These are phyloP conservation scores for Casuarina equisetifolia DNA, from an alignment of 306 rosid genomes.

Conservation along the genomic window DNA sequence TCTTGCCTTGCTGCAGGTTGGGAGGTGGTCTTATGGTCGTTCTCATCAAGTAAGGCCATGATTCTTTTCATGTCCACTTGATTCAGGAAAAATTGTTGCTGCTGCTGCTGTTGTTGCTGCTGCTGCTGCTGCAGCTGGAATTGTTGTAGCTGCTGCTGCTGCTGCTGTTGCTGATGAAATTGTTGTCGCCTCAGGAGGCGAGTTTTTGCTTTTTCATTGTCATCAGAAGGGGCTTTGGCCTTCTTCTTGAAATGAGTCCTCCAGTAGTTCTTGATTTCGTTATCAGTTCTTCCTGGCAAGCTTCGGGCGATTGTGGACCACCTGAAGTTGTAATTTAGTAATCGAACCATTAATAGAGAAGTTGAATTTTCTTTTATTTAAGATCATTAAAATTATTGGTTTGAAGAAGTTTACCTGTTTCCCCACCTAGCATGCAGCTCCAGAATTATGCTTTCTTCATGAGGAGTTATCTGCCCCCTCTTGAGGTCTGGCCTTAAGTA, in stretches of 20 bases:
- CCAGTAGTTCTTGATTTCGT: constrained; percentile 93
- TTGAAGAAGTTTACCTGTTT: constrained; percentile 61
- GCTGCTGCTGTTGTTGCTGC: constrained; percentile 28
- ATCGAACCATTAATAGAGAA: background rate
- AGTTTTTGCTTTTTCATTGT: constrained; percentile 52
- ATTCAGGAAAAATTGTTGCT: constrained; percentile 41
- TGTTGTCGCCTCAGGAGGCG: constrained; percentile 61
- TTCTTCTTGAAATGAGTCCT: constrained; percentile 91
- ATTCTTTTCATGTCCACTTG: constrained; percentile 56
- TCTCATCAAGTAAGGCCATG: constrained; percentile 62
- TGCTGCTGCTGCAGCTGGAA: constrained; percentile 35
- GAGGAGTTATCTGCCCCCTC: constrained; percentile 93
- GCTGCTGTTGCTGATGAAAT: constrained; percentile 45
- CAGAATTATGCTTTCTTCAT: constrained; percentile 79
- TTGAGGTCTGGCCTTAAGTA: constrained; percentile 92
- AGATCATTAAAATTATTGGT: background rate
- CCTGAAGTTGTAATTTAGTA: constrained; percentile 30
- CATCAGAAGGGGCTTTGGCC: constrained; percentile 45
- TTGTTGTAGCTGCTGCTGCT: constrained; percentile 50
- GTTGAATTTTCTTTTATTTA: background rate
- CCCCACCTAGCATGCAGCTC: constrained; percentile 96
- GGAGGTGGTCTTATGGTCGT: constrained; percentile 32
- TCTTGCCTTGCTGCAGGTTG: constrained; percentile 51
- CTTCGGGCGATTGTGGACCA: constrained; percentile 98
- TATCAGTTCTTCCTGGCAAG: constrained; percentile 94